Base-by-base conservation (phyloP, 106 monocot genomes). In the Apostasia shenzhenica region DNA sequence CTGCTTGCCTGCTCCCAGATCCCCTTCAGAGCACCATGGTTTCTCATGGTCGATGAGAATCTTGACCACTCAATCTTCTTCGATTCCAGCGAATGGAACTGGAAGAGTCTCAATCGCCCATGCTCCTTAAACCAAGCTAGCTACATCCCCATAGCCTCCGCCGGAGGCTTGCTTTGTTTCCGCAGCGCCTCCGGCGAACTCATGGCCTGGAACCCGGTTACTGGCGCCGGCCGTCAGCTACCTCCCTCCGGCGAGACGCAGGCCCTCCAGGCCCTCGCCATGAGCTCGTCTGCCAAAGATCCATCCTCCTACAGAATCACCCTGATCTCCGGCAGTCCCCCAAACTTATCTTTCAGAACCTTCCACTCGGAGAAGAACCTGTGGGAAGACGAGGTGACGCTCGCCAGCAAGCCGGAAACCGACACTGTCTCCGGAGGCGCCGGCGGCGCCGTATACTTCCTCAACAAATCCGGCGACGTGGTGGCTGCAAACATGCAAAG, bases 401-500 rank as follows among this genome's bases (percentile, higher is more conserved):
- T 90, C 37, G 48, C n/a, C 3, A 71, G 70, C 8, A 81, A 40
- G 39, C 7, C 55, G 3, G 81, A 73, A 37, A 44, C 61, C 1
- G 75, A 57, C 51, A 51, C 67, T 1, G 63, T 69, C 1, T 12
- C 26, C 38, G 72, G 47, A 0, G 81, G 77, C 41, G 92, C 47
- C 41, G 49, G 44, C 1, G 75, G 85, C 5, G 63, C 70, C 4
- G 65, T 91, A 3, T 94, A 91, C 67, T 94, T 91, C 68, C 88
- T 94, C 10, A 85, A 83, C 81, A 94, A 94, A 71, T 57, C 91
- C 1, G 94, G 94, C 4, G 94, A 88, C 14, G 87, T 94, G 13
- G 88, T 94, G 12, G 67, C 90, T 2, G 79, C 94, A 14, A 85
- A 80, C 75, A 94, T 87, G 87, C 85, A 91, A 55, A 78, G 85